Evolutionary conservation across 2,329 filamentous ascomycete species (phyloP).

Genomic region (Fusarium praegraminearum): DNA sequence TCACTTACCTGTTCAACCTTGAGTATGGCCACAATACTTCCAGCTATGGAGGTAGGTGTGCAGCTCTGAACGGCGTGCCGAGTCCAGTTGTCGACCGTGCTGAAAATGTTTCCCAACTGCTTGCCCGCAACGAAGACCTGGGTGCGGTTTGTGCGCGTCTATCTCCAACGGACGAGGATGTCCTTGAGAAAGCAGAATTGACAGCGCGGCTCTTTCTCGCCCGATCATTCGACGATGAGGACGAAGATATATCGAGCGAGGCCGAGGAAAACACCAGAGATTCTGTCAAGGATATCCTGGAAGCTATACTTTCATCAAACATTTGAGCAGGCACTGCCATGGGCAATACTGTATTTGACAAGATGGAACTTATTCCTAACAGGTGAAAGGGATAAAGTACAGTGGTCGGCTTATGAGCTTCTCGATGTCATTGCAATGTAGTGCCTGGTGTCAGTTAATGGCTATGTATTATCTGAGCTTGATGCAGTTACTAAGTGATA

Average conservation of each 20-base stretch:
- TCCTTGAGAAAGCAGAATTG: slow-evolving; percentile 74
- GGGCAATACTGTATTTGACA: neutral
- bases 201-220: slow-evolving; percentile 69
- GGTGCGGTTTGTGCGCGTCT: slow-evolving; percentile 77
- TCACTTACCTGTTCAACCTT: slow-evolving; percentile 82
- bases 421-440: neutral
- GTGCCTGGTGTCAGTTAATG: neutral
- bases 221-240: slow-evolving; percentile 31
- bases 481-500: neutral
- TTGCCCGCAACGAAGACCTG: slow-evolving; percentile 80
- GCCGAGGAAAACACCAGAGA: neutral
- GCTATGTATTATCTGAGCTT: neutral
- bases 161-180: slow-evolving; percentile 71
- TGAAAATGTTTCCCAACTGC: slow-evolving; percentile 75
- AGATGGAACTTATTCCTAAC: neutral
- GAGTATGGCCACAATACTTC: slow-evolving; percentile 75
- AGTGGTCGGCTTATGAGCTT: neutral
- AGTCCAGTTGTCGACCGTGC: slow-evolving; percentile 78
- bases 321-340: neutral
- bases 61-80: slow-evolving; percentile 86
- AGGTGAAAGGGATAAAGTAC: neutral
- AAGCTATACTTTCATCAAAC: slow-evolving; percentile 25
- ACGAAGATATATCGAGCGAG: neutral
- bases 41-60: slow-evolving; percentile 89
- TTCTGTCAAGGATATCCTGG: slow-evolving; percentile 34